phyloP scores from a whole-genome alignment of 2,329 filamentous ascomycete genomes.

The Apiospora malaysiana region DNA sequence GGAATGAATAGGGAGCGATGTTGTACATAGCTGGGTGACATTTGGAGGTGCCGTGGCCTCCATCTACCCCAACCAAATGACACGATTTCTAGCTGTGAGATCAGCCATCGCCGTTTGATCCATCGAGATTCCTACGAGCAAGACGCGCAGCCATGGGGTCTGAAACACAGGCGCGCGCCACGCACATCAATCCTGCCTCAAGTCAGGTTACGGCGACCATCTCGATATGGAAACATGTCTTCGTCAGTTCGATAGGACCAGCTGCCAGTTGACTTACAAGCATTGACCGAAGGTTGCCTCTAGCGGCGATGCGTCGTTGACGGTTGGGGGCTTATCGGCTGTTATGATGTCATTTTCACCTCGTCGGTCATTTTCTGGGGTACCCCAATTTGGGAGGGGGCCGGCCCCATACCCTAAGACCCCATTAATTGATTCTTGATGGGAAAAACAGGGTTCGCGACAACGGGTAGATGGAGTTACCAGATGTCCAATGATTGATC shows the following conservation, averaged over 20 bases:
- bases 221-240: not conserved
- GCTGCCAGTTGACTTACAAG: not conserved
- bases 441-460: not conserved
- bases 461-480: not conserved
- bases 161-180: constrained; percentile 4
- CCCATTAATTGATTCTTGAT: no score
- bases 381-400: not conserved
- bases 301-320: not conserved
- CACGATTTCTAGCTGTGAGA: not conserved
- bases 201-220: not conserved
- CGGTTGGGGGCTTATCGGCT: not conserved
- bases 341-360: constrained; percentile 7
- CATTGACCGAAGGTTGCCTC: not conserved
- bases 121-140: not conserved
- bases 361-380: not conserved
- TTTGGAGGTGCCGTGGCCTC: not conserved
- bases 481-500: not conserved
- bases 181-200: not conserved
- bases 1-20: not conserved
- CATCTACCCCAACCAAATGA: not conserved
- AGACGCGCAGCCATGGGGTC: not conserved
- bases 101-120: not conserved
- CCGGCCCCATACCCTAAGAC: not conserved
- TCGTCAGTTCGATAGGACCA: not conserved
- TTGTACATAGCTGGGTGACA: not conserved